Evolutionary conservation across 257 asterid species (phyloP), one percentile per base, ranked within the genome.

Genomic region (Ocimum tenuiflorum): DNA sequence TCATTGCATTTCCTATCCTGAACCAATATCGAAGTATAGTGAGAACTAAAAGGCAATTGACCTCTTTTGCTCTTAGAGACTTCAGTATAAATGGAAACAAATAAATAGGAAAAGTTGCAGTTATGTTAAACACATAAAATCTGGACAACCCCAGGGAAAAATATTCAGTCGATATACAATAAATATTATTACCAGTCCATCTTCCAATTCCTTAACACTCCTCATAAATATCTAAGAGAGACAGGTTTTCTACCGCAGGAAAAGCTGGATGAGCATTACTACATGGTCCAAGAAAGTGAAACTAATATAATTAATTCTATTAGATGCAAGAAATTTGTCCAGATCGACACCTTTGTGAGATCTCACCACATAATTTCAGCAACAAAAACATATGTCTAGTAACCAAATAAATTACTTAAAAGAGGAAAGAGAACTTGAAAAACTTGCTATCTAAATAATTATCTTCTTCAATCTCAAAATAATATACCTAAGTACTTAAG

Each of bases 1-100:
- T 75, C 76, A 68, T 66, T 74, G 68, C 20, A 55, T 54, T 78
- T 69, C 90, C 92, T 50, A 81, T 65, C 71, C 97, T 94, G 91
- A 73, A 78, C 35, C 45, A 61, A 62, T 57, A 62, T 35, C 60
- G 43, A 53, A 75, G 60, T 56, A 65, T 13, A 35, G 61, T 43
- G 57, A 53, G 14, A 57, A 45, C 56, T 35, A 43, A 53, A 71
- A 41, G 35, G 65, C 10, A 63, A 5, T 46, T 43, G 17, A 53
- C 69, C 53, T 33, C 15, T 61, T 39, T 53, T 33, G 18, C 72
- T 68, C 49, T 38, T 15, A 14, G 49, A 74, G 20, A 41, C 50
- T 49, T 10, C 8, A 53, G 52, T 59, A 62, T 57, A 70, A 52
- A 70, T 33, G 45, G 35, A 36, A 56, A 48, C 33, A 47, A 41